phyloP scores from a whole-genome alignment of 2,329 filamentous ascomycete species.

The Stylonectria norvegica region DNA sequence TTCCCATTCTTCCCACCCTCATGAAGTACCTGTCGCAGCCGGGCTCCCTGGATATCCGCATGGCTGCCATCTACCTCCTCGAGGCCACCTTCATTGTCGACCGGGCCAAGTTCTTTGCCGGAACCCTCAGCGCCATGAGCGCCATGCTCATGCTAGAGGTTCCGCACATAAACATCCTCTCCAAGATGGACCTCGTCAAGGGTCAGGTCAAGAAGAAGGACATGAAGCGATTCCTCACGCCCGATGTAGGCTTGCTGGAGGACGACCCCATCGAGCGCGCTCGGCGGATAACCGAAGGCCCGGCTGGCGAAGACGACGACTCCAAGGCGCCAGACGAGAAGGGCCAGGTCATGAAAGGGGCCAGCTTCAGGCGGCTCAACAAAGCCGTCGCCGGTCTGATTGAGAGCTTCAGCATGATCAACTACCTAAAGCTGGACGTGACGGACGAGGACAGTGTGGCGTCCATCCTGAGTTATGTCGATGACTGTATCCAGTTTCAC shows the following conservation, averaged over 20 bases:
- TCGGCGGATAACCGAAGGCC: conserved; percentile 38
- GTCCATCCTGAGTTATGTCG: conserved; percentile 82
- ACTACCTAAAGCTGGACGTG: conserved; percentile 83
- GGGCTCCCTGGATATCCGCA: conserved; percentile 80
- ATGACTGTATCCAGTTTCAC: conserved; percentile 89
- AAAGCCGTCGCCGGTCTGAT: conserved; percentile 86
- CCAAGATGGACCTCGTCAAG: conserved; percentile 96
- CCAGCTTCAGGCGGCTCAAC: conserved; percentile 79
- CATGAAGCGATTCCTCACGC: conserved; percentile 83
- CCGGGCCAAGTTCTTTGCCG: conserved; percentile 94
- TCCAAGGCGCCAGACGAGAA: conserved; percentile 60
- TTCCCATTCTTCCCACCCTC: conserved; percentile 83
- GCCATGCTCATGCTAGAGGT: conserved; percentile 99
- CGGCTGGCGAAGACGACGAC: conserved; percentile 48
- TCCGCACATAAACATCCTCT: conserved; percentile 92
- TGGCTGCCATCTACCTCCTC: conserved; percentile 91
- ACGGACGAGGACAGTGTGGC: conserved; percentile 90
- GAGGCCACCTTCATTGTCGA: conserved; percentile 96
- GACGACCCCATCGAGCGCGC: conserved; percentile 63
- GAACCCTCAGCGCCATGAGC: conserved; percentile 93
- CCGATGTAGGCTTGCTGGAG: conserved; percentile 77
- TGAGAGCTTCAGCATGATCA: conserved; percentile 97
- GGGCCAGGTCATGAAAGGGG: conserved; percentile 72
- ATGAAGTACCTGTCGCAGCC: conserved; percentile 75
- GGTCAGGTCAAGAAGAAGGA: conserved; percentile 84